Conservation (phyloP, 441 rosid genomes). For the Pelargonium citronellum region DNA sequence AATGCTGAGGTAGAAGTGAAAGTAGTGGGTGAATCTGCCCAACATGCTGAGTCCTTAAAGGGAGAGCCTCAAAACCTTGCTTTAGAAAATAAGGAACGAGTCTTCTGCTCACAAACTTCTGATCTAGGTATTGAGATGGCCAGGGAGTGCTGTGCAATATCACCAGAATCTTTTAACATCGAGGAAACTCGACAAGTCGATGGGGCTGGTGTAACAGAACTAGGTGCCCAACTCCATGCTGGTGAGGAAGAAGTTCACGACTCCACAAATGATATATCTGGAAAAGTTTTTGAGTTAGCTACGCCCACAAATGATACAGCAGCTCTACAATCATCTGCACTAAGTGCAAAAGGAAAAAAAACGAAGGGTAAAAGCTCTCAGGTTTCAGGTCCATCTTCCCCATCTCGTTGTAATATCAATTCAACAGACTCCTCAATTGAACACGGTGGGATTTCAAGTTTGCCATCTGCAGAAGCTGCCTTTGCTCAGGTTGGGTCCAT, state of each 20-base stretch:
- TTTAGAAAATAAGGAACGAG: slow-evolving; percentile 46
- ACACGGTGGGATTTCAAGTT: slow-evolving; percentile 39
- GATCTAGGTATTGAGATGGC: slow-evolving; percentile 56
- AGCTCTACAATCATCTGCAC: slow-evolving; percentile 35
- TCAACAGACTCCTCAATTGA: slow-evolving; percentile 53
- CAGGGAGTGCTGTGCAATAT: slow-evolving; percentile 42
- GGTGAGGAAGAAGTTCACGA: slow-evolving; percentile 35
- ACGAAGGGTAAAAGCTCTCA: slow-evolving; percentile 56
- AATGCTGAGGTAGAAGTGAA: slow-evolving; percentile 53
- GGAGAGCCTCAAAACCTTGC: slow-evolving; percentile 33
- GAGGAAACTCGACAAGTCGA: slow-evolving; percentile 33
- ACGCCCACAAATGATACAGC: slow-evolving; percentile 18
- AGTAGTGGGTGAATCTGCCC: slow-evolving; percentile 41
- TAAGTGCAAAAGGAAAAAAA: slow-evolving; percentile 51
- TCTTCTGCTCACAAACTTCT: slow-evolving; percentile 69
- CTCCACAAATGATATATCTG: slow-evolving; percentile 36
- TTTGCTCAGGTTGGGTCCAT: slow-evolving; percentile 48
- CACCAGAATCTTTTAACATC: slow-evolving; percentile 35
- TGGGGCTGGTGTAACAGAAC: slow-evolving; percentile 26
- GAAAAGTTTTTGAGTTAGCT: slow-evolving; percentile 42
- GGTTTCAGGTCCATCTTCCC: slow-evolving; percentile 42
- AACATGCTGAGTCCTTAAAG: slow-evolving; percentile 39
- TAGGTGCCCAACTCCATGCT: slow-evolving; percentile 31
- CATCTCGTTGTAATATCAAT: slow-evolving; percentile 50
- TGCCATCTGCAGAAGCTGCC: slow-evolving; percentile 36